Evolutionary conservation across 331 rosid genomes (phyloP).

Genomic region (Arachis monticola): DNA sequence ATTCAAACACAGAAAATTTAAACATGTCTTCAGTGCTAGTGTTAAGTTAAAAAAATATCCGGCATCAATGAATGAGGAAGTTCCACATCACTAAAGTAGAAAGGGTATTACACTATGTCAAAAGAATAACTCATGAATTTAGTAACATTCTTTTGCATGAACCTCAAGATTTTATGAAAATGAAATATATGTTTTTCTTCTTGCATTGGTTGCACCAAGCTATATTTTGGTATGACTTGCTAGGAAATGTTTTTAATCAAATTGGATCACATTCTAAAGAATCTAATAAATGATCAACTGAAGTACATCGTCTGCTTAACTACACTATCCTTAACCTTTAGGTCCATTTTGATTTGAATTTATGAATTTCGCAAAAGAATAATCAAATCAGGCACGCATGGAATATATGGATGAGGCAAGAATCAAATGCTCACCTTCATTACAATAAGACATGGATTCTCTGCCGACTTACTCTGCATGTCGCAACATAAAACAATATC

Average conservation of each 20-base stretch:
- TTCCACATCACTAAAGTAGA: conserved; percentile 12
- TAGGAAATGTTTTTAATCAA: conserved; percentile 1
- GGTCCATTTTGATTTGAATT: conserved; percentile 14
- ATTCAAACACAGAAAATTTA: not conserved
- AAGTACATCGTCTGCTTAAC: conserved; percentile 4
- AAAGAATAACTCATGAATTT: conserved; percentile 9
- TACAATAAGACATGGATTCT: conserved; percentile 68
- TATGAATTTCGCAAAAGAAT: conserved; percentile 6
- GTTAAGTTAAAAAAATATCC: conserved; percentile 14
- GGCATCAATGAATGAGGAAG: conserved; percentile 4
- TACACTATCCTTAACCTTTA: conserved; percentile 10
- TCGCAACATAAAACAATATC: conserved; percentile 31
- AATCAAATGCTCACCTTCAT: conserved; percentile 64
- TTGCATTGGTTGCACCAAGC: not conserved
- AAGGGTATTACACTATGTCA: conserved; percentile 10
- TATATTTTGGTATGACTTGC: not conserved
- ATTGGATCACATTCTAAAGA: not conserved
- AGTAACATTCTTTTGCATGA: not conserved
- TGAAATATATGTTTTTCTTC: not conserved
- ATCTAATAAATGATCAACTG: conserved; percentile 27
- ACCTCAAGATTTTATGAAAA: conserved; percentile 9
- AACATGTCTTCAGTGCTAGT: conserved; percentile 4
- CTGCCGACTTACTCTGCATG: conserved; percentile 63
- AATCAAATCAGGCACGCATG: not conserved
- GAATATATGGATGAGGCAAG: conserved; percentile 13